phyloP scores from a whole-genome alignment of 2,329 filamentous ascomycete species.

The Cercospora zeina region DNA sequence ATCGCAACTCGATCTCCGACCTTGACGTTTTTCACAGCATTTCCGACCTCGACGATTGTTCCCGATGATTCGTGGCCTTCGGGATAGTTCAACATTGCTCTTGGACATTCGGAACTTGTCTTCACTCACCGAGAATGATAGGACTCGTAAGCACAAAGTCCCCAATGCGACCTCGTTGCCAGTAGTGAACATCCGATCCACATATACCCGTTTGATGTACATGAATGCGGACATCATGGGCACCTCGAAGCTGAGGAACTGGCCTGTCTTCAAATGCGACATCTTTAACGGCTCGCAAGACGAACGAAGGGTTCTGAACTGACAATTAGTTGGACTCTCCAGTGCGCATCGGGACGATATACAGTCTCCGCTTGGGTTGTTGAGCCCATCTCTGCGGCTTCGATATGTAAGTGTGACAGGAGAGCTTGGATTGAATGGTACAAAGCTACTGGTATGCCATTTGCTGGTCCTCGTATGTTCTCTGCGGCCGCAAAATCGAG shows the following conservation, averaged over 20 bases:
- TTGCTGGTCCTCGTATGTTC: background rate
- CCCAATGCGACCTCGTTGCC: slow-evolving; percentile 51
- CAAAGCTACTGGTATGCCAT: background rate
- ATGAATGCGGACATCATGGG: slow-evolving; percentile 74
- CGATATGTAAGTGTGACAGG: background rate
- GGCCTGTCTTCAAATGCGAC: slow-evolving; percentile 74
- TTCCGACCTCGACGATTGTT: slow-evolving; percentile 46
- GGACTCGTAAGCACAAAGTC: slow-evolving; percentile 50
- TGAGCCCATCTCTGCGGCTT: background rate
- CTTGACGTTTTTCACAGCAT: slow-evolving; percentile 47
- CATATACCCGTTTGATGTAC: slow-evolving; percentile 84
- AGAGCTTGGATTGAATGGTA: background rate
- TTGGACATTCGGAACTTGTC: slow-evolving; percentile 48
- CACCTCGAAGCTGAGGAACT: slow-evolving; percentile 61
- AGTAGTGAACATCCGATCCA: slow-evolving; percentile 63
- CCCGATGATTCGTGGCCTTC: slow-evolving; percentile 34
- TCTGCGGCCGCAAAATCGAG: background rate
- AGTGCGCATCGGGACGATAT: background rate
- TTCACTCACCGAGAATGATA: slow-evolving; percentile 42
- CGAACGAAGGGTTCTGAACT: slow-evolving; percentile 73
- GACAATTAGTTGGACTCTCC: background rate
- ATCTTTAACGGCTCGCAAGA: slow-evolving; percentile 71
- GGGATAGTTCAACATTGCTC: slow-evolving; percentile 32
- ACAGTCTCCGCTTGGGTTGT: slow-evolving; percentile 4
- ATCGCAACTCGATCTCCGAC: slow-evolving; percentile 52